Conservation (phyloP, 305 asterid species). For the Rubia tinctorum region DNA sequence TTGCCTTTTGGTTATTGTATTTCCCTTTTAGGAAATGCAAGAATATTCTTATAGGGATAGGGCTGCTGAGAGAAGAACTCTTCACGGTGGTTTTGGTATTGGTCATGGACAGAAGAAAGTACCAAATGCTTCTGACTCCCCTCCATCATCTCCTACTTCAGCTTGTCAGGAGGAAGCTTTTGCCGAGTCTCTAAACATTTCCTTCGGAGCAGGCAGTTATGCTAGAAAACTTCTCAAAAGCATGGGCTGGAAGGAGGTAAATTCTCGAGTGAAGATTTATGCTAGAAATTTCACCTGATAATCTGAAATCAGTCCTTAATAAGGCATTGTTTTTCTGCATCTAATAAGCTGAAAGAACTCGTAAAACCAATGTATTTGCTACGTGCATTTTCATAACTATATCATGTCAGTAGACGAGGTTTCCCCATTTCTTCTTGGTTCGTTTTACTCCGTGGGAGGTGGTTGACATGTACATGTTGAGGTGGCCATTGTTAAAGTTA, state of each 20-base stretch:
- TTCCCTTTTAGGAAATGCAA: slow-evolving; percentile 36
- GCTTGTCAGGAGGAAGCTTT: slow-evolving; percentile 57
- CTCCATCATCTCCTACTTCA: slow-evolving; percentile 43
- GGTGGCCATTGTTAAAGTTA: too few relatives aligned
- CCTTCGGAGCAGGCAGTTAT: slow-evolving; percentile 86
- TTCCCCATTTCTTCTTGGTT: too few relatives aligned
- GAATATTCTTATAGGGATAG: slow-evolving; percentile 60
- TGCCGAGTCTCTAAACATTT: slow-evolving; percentile 62
- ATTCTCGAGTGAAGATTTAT: background rate
- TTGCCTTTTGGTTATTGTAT: slow-evolving; percentile 11
- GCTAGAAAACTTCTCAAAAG: slow-evolving; percentile 72
- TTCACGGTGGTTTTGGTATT: slow-evolving; percentile 85
- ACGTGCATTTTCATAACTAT: background rate
- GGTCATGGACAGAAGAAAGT: slow-evolving; percentile 87
- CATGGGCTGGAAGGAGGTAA: slow-evolving; percentile 99
- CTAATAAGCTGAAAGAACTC: background rate
- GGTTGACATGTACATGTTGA: too few relatives aligned
- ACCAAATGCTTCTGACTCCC: slow-evolving; percentile 26
- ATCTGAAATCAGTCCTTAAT: background rate
- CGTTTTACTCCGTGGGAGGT: too few relatives aligned
- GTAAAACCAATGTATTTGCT: background rate
- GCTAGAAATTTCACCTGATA: background rate
- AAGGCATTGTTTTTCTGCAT: background rate
- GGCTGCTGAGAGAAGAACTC: slow-evolving; percentile 94
- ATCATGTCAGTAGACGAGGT: background rate